Evolutionary conservation across 805 yeast genomes (phyloP).

Genomic region (Kodamaea restingae): DNA sequence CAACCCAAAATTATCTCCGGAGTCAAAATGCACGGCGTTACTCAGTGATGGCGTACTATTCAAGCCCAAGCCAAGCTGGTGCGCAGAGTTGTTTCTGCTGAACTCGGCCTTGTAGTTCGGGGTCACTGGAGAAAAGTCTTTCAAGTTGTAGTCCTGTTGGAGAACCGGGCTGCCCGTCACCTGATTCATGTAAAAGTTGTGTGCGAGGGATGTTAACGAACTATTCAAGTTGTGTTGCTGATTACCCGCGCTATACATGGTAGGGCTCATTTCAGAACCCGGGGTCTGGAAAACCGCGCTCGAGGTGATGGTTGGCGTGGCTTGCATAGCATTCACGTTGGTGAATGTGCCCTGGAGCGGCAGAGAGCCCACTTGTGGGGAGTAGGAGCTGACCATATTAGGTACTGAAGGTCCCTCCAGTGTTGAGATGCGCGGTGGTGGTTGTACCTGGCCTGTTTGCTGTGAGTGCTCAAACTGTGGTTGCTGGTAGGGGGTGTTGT

Average conservation of each 20-base stretch:
- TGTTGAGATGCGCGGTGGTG: not conserved
- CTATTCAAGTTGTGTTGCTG: slow-evolving; percentile 2
- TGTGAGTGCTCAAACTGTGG: not conserved
- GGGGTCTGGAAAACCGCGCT: slow-evolving; percentile 9
- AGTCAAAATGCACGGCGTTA: no score
- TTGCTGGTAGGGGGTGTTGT: not conserved
- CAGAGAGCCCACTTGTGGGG: slow-evolving; percentile 7
- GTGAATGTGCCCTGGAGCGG: slow-evolving; percentile 8
- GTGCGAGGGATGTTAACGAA: not conserved
- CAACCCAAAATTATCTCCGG: no score
- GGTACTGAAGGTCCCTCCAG: not conserved
- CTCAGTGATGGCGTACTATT: slow-evolving; percentile 6
- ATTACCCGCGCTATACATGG: slow-evolving; percentile 1
- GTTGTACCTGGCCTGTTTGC: not conserved
- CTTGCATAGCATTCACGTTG: slow-evolving; percentile 6
- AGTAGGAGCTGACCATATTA: not conserved
- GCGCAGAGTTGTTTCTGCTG: slow-evolving; percentile 3
- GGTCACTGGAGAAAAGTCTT: slow-evolving; percentile 6
- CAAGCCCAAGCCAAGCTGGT: slow-evolving; percentile 3
- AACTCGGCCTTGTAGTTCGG: slow-evolving; percentile 7
- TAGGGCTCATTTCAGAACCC: slow-evolving; percentile 9
- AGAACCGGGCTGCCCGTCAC: not conserved
- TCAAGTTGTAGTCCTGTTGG: not conserved
- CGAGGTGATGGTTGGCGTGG: slow-evolving; percentile 5
- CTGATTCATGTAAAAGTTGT: not conserved